A percentile compares a stretch with the other conserved stretches of the same genome.
These are phyloP conservation scores for Camelina laxa DNA, from an alignment of 345 rosid genomes.

Conservation along the genomic window DNA sequence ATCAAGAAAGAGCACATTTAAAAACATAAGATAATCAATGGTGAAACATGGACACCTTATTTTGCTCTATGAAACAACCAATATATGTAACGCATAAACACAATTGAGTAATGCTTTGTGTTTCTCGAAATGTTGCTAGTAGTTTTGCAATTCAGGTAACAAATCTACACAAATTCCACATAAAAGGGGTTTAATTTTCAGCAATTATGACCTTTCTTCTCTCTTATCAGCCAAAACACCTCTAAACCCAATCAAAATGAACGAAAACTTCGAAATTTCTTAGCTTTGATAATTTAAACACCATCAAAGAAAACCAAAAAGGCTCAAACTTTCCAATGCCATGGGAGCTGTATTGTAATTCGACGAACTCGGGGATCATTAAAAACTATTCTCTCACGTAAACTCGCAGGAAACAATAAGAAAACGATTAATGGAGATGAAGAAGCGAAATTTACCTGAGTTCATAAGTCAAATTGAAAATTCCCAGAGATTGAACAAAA, in stretches of 20 bases:
- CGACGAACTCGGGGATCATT: slow-evolving; percentile 21
- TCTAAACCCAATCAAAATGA: slow-evolving; percentile 19
- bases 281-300: not conserved
- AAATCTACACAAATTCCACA: slow-evolving; percentile 12
- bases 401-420: slow-evolving; percentile 12
- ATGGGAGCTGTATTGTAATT: slow-evolving; percentile 27
- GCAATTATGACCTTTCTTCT: slow-evolving; percentile 6
- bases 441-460: slow-evolving; percentile 37
- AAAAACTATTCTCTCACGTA: slow-evolving; percentile 27
- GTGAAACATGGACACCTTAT: not conserved
- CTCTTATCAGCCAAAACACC: slow-evolving; percentile 21
- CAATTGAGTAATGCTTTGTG: not conserved
- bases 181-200: slow-evolving; percentile 4
- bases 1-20: slow-evolving; percentile 34
- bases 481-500: slow-evolving; percentile 34
- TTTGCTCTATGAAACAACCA: not conserved
- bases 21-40: slow-evolving; percentile 1
- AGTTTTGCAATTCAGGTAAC: not conserved
- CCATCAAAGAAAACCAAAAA: slow-evolving; percentile 1
- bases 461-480: slow-evolving; percentile 28
- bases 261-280: not conserved
- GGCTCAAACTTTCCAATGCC: not conserved
- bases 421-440: slow-evolving; percentile 7
- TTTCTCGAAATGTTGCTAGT: not conserved
- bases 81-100: not conserved